phyloP scores from a whole-genome alignment of 768 basidiomycete species.

The Termitomyces sp. region DNA sequence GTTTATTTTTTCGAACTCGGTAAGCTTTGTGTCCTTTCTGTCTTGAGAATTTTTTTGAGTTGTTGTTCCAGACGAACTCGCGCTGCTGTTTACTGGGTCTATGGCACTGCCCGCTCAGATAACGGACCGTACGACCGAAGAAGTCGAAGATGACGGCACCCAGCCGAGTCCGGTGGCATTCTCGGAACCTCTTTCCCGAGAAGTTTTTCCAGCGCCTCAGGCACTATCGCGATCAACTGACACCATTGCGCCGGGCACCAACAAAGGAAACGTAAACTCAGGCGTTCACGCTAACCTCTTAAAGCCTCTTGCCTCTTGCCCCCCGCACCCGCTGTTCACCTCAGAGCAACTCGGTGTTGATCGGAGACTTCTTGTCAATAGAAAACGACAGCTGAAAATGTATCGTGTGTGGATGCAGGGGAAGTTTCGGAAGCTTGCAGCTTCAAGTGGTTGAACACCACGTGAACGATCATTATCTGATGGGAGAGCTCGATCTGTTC shows the following conservation, averaged over 20 bases:
- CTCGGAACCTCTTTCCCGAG: slow-evolving; percentile 1
- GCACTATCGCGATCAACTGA: not conserved
- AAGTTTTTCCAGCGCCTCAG: not conserved
- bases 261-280: not conserved
- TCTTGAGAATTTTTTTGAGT: not conserved
- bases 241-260: not conserved
- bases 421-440: slow-evolving; percentile 54
- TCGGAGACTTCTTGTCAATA: slow-evolving; percentile 83
- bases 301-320: slow-evolving; percentile 21
- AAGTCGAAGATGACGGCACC: slow-evolving; percentile 30
- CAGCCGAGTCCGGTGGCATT: slow-evolving; percentile 1
- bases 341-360: slow-evolving; percentile 87
- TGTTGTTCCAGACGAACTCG: slow-evolving; percentile 57
- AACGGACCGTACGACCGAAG: slow-evolving; percentile 23
- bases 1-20: slow-evolving; percentile 96
- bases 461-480: not conserved
- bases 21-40: slow-evolving; percentile 21
- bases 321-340: slow-evolving; percentile 62
- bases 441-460: not conserved
- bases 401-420: slow-evolving; percentile 95
- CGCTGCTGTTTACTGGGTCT: slow-evolving; percentile 71
- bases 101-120: slow-evolving; percentile 28
- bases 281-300: slow-evolving; percentile 37
- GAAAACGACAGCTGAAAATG: slow-evolving; percentile 95
- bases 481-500: not conserved